A percentile compares a stretch with the other conserved stretches of the same genome.
phyloP scores from a whole-genome alignment of 345 rosid genomes.

The Noccaea caerulescens region DNA sequence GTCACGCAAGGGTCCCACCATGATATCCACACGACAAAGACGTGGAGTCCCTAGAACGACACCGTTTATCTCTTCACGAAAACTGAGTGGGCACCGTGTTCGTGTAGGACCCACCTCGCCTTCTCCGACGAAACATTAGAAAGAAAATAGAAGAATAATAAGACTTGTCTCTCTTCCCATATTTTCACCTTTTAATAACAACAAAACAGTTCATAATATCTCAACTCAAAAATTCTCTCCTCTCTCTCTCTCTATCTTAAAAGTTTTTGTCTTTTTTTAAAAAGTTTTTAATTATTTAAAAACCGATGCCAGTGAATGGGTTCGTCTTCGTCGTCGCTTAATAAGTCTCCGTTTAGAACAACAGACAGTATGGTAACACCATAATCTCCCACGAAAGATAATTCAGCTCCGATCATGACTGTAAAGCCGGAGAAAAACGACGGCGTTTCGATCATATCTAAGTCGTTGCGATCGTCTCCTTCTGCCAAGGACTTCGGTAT shows the following conservation, averaged over 20 bases:
- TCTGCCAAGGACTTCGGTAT: constrained; percentile 36
- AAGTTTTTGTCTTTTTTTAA: background rate
- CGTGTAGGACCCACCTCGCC: constrained; percentile 40
- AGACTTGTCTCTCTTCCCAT: background rate
- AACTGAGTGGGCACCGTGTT: constrained; percentile 49
- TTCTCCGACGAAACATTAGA: constrained; percentile 30
- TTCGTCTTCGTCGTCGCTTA: constrained; percentile 40
- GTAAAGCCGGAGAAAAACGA: background rate
- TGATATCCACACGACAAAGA: constrained; percentile 30
- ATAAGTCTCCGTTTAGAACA: constrained; percentile 40
- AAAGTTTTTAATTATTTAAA: background rate
- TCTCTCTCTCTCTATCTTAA: background rate
- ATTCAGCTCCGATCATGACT: constrained; percentile 12
- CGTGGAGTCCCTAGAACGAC: constrained; percentile 35
- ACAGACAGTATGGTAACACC: constrained; percentile 38
- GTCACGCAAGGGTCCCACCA: constrained; percentile 21
- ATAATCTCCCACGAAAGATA: constrained; percentile 26
- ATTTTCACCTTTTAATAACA: background rate
- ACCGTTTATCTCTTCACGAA: constrained; percentile 27
- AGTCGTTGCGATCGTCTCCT: constrained; percentile 16
- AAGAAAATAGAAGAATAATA: background rate
- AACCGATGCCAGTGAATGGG: constrained; percentile 35
- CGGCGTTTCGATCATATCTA: constrained; percentile 2
- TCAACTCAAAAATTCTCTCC: constrained; percentile 4
- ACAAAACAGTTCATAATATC: background rate